phyloP scores from a whole-genome alignment of 805 yeast genomes.

The Hanseniaspora clermontiae region DNA sequence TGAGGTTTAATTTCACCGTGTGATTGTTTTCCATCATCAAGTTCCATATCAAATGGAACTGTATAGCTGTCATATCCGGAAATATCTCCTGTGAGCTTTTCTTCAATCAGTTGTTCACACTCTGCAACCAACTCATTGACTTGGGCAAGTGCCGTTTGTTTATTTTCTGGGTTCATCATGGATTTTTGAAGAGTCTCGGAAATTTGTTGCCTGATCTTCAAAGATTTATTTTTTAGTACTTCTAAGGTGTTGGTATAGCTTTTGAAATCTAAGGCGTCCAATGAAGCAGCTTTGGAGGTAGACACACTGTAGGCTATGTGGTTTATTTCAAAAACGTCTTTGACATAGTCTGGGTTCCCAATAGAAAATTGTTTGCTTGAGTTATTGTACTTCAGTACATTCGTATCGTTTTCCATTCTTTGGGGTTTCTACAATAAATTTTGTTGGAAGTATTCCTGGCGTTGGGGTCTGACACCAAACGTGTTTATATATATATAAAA shows the following conservation, averaged over 20 bases:
- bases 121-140: neutral
- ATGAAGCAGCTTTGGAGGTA: neutral
- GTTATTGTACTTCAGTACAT: neutral
- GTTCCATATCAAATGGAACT: neutral
- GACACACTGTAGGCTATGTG: neutral
- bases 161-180: conserved; percentile 3
- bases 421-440: neutral
- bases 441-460: no score
- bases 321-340: conserved; percentile 9
- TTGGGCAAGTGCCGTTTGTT: neutral
- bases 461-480: no score
- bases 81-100: conserved; percentile 3
- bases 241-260: neutral
- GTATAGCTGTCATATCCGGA: conserved; percentile 2
- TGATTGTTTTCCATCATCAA: neutral
- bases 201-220: neutral
- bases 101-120: neutral
- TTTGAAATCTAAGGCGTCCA: neutral
- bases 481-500: no score
- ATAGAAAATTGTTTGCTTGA: conserved; percentile 8
- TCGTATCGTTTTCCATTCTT: neutral
- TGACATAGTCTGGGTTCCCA: conserved; percentile 4
- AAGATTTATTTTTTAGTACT: neutral
- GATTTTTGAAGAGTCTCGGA: neutral
- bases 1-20: neutral